Percentiles rank a stretch among this genome's conserved stretches.
Conservation (phyloP, 1,284 basidiomycete species). For the Taiwanofungus camphoratus region DNA sequence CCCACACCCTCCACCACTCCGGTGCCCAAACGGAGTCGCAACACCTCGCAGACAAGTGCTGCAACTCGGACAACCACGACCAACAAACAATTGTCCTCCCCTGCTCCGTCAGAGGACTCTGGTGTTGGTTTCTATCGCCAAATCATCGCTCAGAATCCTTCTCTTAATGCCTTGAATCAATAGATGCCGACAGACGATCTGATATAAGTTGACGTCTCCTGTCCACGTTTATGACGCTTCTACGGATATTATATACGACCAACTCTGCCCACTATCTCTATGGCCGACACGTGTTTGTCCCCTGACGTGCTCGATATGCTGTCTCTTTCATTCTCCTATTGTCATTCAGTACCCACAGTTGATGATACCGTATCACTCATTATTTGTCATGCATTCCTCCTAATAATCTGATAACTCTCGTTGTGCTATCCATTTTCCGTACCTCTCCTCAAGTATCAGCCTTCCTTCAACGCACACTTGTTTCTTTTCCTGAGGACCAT, state of each 20-base stretch:
- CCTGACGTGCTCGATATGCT: slow-evolving; percentile 25
- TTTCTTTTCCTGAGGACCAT: slow-evolving; percentile 11
- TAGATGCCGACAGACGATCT: slow-evolving; percentile 15
- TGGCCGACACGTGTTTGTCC: slow-evolving; percentile 15
- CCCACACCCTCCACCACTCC: slow-evolving; percentile 32
- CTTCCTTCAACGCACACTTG: slow-evolving; percentile 18
- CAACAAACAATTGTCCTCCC: slow-evolving; percentile 56
- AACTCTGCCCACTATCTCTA: slow-evolving; percentile 23
- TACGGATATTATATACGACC: slow-evolving; percentile 22
- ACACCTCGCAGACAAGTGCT: slow-evolving; percentile 65
- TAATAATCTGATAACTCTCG: slow-evolving; percentile 23
- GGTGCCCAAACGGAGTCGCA: slow-evolving; percentile 50
- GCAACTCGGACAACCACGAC: slow-evolving; percentile 36
- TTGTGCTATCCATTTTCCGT: slow-evolving; percentile 21
- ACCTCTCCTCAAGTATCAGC: slow-evolving; percentile 14
- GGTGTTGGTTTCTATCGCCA: slow-evolving; percentile 77
- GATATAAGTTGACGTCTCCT: slow-evolving; percentile 7
- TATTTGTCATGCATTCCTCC: slow-evolving; percentile 27
- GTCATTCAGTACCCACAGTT: slow-evolving; percentile 25
- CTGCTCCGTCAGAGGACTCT: slow-evolving; percentile 79
- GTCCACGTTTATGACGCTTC: slow-evolving; percentile 19
- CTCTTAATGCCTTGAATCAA: slow-evolving; percentile 42
- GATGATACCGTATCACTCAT: slow-evolving; percentile 31
- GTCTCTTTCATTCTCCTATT: slow-evolving; percentile 18
- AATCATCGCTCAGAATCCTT: slow-evolving; percentile 67